Percentiles rank a stretch among this genome's conserved stretches.
Evolutionary conservation across 73 alveolate genomes (phyloP).

Genomic region (Paramecium bursaria): DNA sequence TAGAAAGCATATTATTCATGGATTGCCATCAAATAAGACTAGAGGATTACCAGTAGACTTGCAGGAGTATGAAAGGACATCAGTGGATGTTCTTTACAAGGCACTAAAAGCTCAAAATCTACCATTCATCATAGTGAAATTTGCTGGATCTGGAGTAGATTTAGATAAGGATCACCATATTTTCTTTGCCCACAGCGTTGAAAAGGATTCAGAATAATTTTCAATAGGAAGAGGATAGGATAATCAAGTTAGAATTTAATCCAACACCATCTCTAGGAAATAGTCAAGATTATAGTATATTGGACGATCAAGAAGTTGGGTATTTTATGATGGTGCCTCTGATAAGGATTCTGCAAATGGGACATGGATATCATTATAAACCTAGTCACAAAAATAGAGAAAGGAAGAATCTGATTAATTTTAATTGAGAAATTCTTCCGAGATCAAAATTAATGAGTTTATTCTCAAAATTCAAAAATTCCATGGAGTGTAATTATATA

Average conservation of each 20-base stretch:
- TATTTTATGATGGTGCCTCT: constrained; percentile 52
- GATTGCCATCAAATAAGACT: neutral
- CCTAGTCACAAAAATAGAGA: constrained; percentile 1
- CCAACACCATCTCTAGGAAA: constrained; percentile 61
- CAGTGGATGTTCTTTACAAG: neutral
- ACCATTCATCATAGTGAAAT: neutral
- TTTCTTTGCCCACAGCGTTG: neutral
- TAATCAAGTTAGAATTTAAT: constrained; percentile 7
- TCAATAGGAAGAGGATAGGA: constrained; percentile 23
- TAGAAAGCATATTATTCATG: neutral
- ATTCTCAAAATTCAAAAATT: constrained; percentile 46
- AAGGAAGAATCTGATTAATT: constrained; percentile 43
- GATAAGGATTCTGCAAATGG: constrained; percentile 65
- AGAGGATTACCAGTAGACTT: neutral
- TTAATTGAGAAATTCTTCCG: constrained; percentile 31
- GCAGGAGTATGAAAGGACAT: neutral
- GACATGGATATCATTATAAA: constrained; percentile 61
- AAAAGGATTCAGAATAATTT: constrained; percentile 2
- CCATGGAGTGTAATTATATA: no score
- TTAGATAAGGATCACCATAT: neutral
- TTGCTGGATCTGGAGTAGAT: neutral
- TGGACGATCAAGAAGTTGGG: constrained; percentile 30
- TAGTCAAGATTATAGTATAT: constrained; percentile 37
- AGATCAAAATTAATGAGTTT: constrained; percentile 49
- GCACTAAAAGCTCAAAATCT: neutral